Conservation (phyloP, 2,329 filamentous ascomycete species). For the Fusarium nurragi region DNA sequence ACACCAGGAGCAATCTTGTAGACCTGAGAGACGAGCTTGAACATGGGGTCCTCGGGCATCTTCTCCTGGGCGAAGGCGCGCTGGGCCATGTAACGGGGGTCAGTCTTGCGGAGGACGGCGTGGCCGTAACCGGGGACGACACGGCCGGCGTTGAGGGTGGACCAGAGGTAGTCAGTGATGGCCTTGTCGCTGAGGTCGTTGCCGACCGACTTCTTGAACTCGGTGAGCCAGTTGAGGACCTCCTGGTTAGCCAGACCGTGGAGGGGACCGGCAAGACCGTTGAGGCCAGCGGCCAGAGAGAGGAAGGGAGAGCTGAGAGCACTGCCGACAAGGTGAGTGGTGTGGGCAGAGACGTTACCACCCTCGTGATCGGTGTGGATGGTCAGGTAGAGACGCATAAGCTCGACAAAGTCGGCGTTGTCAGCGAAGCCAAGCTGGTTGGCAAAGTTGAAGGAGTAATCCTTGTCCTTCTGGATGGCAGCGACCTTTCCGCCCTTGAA, state of each 20-base stretch:
- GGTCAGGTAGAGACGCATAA: conserved; percentile 98
- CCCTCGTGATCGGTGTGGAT: conserved; percentile 99
- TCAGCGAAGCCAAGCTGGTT: conserved; percentile 98
- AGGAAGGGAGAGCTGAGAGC: conserved; percentile 98
- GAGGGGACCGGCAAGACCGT: conserved; percentile 96
- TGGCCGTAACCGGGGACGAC: conserved; percentile 97
- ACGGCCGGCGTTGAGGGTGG: conserved; percentile 89
- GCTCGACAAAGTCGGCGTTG: conserved; percentile 96
- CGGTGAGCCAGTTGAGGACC: conserved; percentile 97
- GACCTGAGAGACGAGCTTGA: conserved; percentile 99
- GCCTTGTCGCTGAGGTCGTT: conserved; percentile 95
- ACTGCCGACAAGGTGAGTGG: conserved; percentile 96
- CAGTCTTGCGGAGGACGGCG: conserved; percentile 98
- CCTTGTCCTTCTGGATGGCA: conserved; percentile 96
- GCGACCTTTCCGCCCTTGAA: conserved; percentile 99
- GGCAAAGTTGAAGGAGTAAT: conserved; percentile 99
- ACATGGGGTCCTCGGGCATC: conserved; percentile 97
- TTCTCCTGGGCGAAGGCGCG: conserved; percentile 94
- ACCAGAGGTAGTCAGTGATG: conserved; percentile 99
- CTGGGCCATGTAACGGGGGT: conserved; percentile 98
- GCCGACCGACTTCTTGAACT: conserved; percentile 97
- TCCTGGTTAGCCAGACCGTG: conserved; percentile 99
- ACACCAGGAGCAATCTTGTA: conserved; percentile 99
- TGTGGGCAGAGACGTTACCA: conserved; percentile 98
- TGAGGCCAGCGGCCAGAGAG: conserved; percentile 93